A percentile compares a stretch with the other conserved stretches of the same genome.
Evolutionary conservation across 179 eudicot species (phyloP).

Genomic region (Vitellaria paradoxa): DNA sequence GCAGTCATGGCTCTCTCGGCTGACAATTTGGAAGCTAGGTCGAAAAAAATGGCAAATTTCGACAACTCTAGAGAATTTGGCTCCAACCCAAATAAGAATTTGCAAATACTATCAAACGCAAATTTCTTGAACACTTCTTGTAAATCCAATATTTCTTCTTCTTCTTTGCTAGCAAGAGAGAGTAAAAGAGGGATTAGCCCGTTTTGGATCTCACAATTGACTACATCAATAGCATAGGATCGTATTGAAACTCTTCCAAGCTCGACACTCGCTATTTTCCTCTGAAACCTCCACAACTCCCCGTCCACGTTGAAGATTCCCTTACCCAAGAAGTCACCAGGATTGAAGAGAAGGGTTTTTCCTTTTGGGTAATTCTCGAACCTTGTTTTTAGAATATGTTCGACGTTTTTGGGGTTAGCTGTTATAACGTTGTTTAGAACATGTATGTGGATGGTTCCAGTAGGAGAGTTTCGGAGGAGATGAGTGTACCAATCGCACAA

Average conservation of each 20-base stretch:
- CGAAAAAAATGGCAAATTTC: slow-evolving; percentile 49
- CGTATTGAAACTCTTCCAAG: slow-evolving; percentile 48
- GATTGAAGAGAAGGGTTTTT: slow-evolving; percentile 50
- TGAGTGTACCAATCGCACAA: slow-evolving; percentile 72
- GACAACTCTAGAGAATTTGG: slow-evolving; percentile 38
- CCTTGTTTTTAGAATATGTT: slow-evolving; percentile 64
- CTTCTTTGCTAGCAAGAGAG: slow-evolving; percentile 8
- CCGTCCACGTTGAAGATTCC: slow-evolving; percentile 90
- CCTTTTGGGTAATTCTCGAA: slow-evolving; percentile 73
- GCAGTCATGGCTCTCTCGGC: slow-evolving; percentile 56
- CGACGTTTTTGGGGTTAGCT: slow-evolving; percentile 58
- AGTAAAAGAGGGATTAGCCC: slow-evolving; percentile 44
- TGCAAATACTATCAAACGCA: slow-evolving; percentile 53
- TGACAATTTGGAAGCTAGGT: slow-evolving; percentile 53
- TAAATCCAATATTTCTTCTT: slow-evolving; percentile 24
- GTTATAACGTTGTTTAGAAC: slow-evolving; percentile 60
- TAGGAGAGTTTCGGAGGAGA: slow-evolving; percentile 51
- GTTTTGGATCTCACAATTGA: slow-evolving; percentile 36
- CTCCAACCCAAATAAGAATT: slow-evolving; percentile 65
- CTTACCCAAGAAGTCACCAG: slow-evolving; percentile 57
- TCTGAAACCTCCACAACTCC: slow-evolving; percentile 65
- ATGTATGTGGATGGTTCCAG: slow-evolving; percentile 62
- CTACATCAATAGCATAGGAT: slow-evolving; percentile 45
- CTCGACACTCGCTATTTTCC: slow-evolving; percentile 71
- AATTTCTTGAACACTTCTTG: slow-evolving; percentile 62